Evolutionary conservation across 2,329 filamentous ascomycete genomes (phyloP), one percentile per base, ranked within the genome.

Genomic region (Pseudomassariella vexata): DNA sequence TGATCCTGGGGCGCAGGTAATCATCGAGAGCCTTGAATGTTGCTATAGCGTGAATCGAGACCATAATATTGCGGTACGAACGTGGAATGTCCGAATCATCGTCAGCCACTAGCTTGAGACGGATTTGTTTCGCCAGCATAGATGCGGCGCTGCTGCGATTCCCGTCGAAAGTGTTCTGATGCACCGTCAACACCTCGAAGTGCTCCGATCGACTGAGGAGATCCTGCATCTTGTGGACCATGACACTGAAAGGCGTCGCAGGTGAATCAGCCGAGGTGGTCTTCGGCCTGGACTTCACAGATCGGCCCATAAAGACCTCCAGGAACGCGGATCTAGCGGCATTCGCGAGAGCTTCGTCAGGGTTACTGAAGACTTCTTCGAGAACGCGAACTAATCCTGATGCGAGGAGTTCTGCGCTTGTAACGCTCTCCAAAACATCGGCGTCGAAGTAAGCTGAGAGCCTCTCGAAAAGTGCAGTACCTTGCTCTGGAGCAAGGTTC

Each of bases 21-120:
- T 98, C 92, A 52, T 96, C 92, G 16, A 98, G 65, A 1, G 90
- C 85, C 57, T 95, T 96, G 66, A 98, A 96, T 0, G 89, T 96
- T 3, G 92, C 90, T 50, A 98, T 96, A 11, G 92, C 92, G 56
- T 98, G 92, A 36, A 98, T 98, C 1, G 88, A 94, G 1, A 98
- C 92, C 83, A 95, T 95, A 41, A 98, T 94, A 45, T 90, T 95
- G 15, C 85, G 77, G 53, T 94, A 96, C 0, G 82, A 71, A 21
- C 80, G 74, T 12, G 92, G 92, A 38, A 98, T 92, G 29, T 92
- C 85, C 1, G 88, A 90, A 28, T 89, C 82, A 2, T 94, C 89
- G 45, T 94, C 89, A 2, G 92, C 90, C 22, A 89, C 76, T 20
- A 98, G 70, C 47, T 87, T 89, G 26, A 98, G 73, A 20, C 90